A percentile compares a stretch with the other conserved stretches of the same genome.
These are phyloP conservation scores for Pelargonium cotyledonis DNA, from an alignment of 441 rosid species.

Conservation along the genomic window DNA sequence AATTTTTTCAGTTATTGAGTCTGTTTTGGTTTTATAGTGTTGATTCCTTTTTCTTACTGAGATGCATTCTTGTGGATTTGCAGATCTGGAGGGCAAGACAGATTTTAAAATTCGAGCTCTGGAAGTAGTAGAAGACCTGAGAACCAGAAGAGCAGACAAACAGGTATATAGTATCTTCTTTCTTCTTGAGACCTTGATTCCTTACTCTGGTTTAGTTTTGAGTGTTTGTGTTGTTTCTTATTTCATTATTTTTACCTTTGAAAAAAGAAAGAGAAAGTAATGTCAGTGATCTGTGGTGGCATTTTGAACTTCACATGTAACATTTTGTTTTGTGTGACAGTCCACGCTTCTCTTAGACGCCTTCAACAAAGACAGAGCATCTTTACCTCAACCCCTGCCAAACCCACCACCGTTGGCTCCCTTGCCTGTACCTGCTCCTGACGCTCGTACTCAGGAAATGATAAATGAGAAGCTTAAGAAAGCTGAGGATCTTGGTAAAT, in stretches of 20 bases:
- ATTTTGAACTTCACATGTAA: conserved; percentile 13
- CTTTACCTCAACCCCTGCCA: conserved; percentile 81
- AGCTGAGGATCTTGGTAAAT: conserved; percentile 94
- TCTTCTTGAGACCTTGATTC: background rate
- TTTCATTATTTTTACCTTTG: conserved; percentile 7
- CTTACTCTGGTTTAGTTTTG: too few species aligned
- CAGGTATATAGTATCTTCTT: conserved; percentile 46
- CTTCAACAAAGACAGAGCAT: conserved; percentile 95
- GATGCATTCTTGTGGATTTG: conserved; percentile 10
- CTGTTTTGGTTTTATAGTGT: too few species aligned
- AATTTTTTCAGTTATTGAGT: too few species aligned
- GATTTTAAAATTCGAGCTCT: conserved; percentile 82
- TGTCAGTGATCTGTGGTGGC: conserved; percentile 7
- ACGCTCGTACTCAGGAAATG: conserved; percentile 96
- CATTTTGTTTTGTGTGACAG: conserved; percentile 36
- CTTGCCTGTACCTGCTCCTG: conserved; percentile 63
- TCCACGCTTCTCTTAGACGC: conserved; percentile 93
- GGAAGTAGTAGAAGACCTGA: conserved; percentile 90
- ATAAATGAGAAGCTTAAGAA: conserved; percentile 92
- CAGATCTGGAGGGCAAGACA: conserved; percentile 94
- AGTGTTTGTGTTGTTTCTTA: background rate
- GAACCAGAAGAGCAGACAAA: conserved; percentile 87
- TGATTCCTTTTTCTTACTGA: too few species aligned
- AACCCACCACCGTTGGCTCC: conserved; percentile 66
- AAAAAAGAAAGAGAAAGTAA: background rate